A percentile compares a stretch with the other conserved stretches of the same genome.
phyloP scores from a whole-genome alignment of 495 filamentous ascomycete species.

The Penicillium diatomitis region DNA sequence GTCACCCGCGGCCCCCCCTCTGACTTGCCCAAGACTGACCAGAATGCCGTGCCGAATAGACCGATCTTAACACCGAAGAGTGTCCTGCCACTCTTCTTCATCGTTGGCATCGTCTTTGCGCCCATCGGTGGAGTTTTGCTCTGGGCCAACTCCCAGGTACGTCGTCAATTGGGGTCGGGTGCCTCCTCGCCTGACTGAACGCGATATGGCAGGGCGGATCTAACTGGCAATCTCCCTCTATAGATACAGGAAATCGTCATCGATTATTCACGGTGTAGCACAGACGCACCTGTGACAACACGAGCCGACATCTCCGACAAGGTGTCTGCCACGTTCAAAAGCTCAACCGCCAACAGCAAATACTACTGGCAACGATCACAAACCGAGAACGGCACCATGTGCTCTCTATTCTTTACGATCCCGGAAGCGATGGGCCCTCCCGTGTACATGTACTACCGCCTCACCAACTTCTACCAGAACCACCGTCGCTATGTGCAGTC shows the following conservation, averaged over 20 bases:
- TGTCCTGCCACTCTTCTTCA: constrained; percentile 82
- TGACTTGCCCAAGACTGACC: background rate
- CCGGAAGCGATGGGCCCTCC: constrained; percentile 70
- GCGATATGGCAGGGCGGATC: background rate
- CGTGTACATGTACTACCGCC: constrained; percentile 83
- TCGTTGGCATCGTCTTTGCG: constrained; percentile 76
- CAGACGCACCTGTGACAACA: constrained; percentile 33
- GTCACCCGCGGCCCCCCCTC: background rate
- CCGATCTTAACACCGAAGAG: constrained; percentile 91
- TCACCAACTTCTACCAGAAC: constrained; percentile 99
- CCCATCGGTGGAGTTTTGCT: constrained; percentile 77
- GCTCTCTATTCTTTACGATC: constrained; percentile 66
- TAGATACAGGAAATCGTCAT: constrained; percentile 86
- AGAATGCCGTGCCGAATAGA: constrained; percentile 28
- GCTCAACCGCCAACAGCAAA: constrained; percentile 14
- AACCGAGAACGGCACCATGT: constrained; percentile 30
- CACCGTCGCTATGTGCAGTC: constrained; percentile 93
- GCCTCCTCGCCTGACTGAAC: no score
- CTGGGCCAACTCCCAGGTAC: constrained; percentile 69
- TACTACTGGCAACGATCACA: constrained; percentile 15
- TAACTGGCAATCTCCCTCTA: background rate
- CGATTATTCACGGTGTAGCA: constrained; percentile 75
- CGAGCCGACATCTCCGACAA: constrained; percentile 37
- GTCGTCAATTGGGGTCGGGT: background rate
- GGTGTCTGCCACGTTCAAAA: constrained; percentile 59